Percentiles rank a stretch among this genome's conserved stretches.
Evolutionary conservation across 2,329 filamentous ascomycete species (phyloP).

Genomic region (Eurotiales sp.): DNA sequence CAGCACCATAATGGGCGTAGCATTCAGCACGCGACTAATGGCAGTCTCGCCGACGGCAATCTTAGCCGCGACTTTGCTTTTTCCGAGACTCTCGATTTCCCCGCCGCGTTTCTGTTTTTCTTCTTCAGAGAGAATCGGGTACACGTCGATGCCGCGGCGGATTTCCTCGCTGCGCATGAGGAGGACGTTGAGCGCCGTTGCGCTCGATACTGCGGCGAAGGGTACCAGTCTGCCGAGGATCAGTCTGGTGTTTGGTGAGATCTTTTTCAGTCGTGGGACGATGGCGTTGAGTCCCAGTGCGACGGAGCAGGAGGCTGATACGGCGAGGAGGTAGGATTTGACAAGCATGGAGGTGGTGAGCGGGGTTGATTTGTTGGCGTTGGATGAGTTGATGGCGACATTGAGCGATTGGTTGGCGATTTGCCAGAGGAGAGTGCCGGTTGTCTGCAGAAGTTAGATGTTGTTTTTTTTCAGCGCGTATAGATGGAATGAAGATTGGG

Average conservation of each 20-base stretch:
- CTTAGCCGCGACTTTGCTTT: constrained; percentile 80
- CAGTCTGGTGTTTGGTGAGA: constrained; percentile 70
- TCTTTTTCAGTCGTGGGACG: constrained; percentile 74
- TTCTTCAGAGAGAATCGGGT: constrained; percentile 69
- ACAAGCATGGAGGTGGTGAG: constrained; percentile 75
- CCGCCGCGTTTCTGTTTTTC: constrained; percentile 63
- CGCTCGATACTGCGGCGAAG: constrained; percentile 90
- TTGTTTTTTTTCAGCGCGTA: constrained; percentile 2
- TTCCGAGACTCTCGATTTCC: constrained; percentile 70
- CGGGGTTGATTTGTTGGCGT: constrained; percentile 95
- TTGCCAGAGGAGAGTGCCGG: constrained; percentile 89
- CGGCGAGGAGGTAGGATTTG: constrained; percentile 87
- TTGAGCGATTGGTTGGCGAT: constrained; percentile 96
- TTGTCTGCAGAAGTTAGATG: too few species aligned
- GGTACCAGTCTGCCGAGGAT: constrained; percentile 85
- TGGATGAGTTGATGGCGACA: constrained; percentile 95
- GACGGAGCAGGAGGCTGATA: constrained; percentile 88
- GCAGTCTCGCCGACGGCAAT: constrained; percentile 92
- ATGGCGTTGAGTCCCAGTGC: constrained; percentile 87
- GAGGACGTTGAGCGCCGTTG: constrained; percentile 90
- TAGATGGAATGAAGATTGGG: neutral
- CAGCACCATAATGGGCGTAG: constrained; percentile 94
- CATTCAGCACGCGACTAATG: constrained; percentile 84
- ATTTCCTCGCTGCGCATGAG: constrained; percentile 98
- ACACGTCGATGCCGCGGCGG: constrained; percentile 85